These are phyloP conservation scores for Pleurotus citrinopileatus DNA, from an alignment of 768 basidiomycete species.

Conservation along the genomic window DNA sequence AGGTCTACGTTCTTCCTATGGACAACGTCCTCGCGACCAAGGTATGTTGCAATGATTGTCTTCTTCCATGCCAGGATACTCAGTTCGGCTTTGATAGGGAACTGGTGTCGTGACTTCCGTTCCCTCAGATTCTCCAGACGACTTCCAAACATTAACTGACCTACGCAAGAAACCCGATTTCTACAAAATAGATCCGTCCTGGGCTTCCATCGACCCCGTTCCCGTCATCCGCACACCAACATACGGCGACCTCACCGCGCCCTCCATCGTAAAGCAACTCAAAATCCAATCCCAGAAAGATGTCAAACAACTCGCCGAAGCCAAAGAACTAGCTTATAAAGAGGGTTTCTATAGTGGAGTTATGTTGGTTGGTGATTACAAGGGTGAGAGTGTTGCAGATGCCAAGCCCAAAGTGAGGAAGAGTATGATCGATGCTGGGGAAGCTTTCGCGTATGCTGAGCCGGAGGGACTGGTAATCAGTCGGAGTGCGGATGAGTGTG, in stretches of 20 bases:
- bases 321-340: conserved; percentile 97
- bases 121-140: conserved; percentile 97
- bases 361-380: conserved; percentile 90
- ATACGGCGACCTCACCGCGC: conserved; percentile 91
- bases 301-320: conserved; percentile 87
- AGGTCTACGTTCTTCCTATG: conserved; percentile 98
- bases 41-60: conserved; percentile 30
- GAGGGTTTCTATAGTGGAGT: conserved; percentile 96
- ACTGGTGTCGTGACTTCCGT: conserved; percentile 98
- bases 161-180: conserved; percentile 94
- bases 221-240: conserved; percentile 86
- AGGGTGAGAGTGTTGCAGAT: conserved; percentile 84
- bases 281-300: conserved; percentile 98
- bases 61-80: neutral
- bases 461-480: conserved; percentile 90
- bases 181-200: conserved; percentile 90
- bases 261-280: conserved; percentile 77
- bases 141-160: conserved; percentile 86
- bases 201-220: conserved; percentile 82
- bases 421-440: conserved; percentile 70
- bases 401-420: conserved; percentile 89
- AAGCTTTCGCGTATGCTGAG: conserved; percentile 92
- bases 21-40: conserved; percentile 96
- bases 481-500: conserved; percentile 94
- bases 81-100: conserved; percentile 47